Percentiles rank a stretch among this genome's conserved stretches.
Conservation (phyloP, 805 yeast genomes). For the Saccharomycopsis fibuligera region DNA sequence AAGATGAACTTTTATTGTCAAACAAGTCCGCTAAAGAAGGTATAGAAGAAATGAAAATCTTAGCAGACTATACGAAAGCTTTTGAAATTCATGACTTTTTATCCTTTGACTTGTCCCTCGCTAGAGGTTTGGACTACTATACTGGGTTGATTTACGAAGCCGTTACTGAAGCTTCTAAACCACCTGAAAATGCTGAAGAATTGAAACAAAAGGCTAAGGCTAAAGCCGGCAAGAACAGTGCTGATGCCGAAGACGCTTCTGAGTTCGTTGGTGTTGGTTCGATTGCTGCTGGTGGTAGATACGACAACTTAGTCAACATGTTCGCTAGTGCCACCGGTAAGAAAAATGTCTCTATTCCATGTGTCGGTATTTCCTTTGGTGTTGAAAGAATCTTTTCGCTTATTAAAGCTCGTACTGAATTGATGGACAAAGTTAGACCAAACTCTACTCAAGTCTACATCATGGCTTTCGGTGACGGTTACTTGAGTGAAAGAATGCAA, state of each 20-base stretch:
- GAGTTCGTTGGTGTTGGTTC: constrained; percentile 98
- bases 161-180: constrained; percentile 93
- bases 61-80: constrained; percentile 76
- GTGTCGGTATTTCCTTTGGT: constrained; percentile 96
- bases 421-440: constrained; percentile 62
- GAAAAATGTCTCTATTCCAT: constrained; percentile 76
- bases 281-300: constrained; percentile 98
- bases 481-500: constrained; percentile 84
- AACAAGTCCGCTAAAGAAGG: constrained; percentile 78
- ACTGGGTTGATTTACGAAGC: constrained; percentile 97
- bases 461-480: constrained; percentile 99
- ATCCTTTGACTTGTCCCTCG: constrained; percentile 88
- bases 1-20: constrained; percentile 50
- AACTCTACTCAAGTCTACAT: constrained; percentile 88
- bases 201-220: constrained; percentile 61
- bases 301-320: constrained; percentile 96
- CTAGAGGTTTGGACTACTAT: constrained; percentile 96
- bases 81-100: constrained; percentile 62
- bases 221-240: constrained; percentile 60
- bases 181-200: constrained; percentile 74
- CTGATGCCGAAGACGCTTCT: constrained; percentile 83
- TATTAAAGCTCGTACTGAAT: constrained; percentile 66
- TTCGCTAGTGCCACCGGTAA: constrained; percentile 79
- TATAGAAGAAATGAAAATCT: constrained; percentile 66
- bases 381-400: constrained; percentile 91